Conservation (phyloP, 352 stramenopile species). For the Plasmopara muralis region DNA sequence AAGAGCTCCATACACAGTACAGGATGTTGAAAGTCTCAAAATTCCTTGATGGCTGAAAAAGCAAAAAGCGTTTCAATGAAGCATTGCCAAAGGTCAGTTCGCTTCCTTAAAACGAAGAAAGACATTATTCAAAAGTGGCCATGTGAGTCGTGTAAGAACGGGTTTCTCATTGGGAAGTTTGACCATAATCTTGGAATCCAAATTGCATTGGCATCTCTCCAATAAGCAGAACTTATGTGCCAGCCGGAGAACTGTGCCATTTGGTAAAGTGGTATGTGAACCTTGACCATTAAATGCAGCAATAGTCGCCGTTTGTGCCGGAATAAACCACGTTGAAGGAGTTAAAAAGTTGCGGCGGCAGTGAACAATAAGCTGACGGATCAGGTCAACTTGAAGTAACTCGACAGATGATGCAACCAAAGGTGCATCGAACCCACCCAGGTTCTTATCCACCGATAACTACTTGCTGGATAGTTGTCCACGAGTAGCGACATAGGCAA, state of each 20-base stretch:
- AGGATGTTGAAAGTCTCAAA: neutral
- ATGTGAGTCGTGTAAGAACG: neutral
- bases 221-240: neutral
- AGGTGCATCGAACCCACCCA: neutral
- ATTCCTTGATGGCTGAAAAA: neutral
- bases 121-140: neutral
- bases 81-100: neutral
- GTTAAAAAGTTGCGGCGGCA: neutral
- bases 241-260: neutral
- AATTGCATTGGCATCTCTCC: neutral
- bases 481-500: neutral
- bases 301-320: neutral
- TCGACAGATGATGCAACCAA: neutral
- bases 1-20: neutral
- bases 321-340: neutral
- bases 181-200: neutral
- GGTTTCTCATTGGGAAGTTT: neutral
- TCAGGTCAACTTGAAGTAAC: neutral
- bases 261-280: neutral
- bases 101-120: neutral
- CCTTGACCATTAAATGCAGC: neutral
- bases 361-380: neutral
- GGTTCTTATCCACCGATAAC: neutral
- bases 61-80: neutral
- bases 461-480: neutral